A percentile compares a stretch with the other conserved stretches of the same genome.
Conservation (phyloP, 495 filamentous ascomycete genomes). For the Penicillium fimorum region DNA sequence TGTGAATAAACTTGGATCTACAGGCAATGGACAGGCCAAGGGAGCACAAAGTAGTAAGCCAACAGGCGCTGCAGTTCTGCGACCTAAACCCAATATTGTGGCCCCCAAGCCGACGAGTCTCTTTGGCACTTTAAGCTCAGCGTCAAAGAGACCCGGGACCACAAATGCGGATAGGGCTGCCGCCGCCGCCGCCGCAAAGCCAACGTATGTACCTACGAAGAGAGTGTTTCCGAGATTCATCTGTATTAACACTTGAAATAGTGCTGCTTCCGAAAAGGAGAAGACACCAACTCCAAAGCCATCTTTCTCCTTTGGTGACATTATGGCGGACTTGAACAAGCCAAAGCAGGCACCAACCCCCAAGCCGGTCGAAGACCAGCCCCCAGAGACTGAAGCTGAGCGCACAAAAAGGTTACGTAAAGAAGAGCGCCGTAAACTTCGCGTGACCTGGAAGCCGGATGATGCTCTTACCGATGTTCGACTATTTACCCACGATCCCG, state of each 20-base stretch:
- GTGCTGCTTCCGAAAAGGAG: constrained; percentile 40
- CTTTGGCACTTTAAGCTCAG: constrained; percentile 58
- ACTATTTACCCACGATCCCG: constrained; percentile 74
- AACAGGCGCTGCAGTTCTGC: constrained; percentile 30
- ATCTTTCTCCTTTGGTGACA: constrained; percentile 53
- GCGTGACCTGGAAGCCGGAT: constrained; percentile 71
- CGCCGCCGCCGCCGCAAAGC: constrained; percentile 46
- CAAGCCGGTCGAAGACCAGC: constrained; percentile 51
- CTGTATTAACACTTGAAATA: constrained; percentile 23
- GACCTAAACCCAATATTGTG: constrained; percentile 49
- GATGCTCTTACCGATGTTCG: constrained; percentile 68
- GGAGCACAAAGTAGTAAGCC: constrained; percentile 33
- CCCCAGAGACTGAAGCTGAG: constrained; percentile 75
- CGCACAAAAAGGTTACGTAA: constrained; percentile 71
- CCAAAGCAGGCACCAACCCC: constrained; percentile 56
- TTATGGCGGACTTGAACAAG: constrained; percentile 66
- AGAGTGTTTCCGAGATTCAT: background rate
- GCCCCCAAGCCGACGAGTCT: constrained; percentile 57
- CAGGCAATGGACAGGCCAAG: constrained; percentile 28
- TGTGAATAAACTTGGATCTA: constrained; percentile 22
- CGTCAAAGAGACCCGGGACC: constrained; percentile 60
- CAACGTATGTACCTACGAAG: constrained; percentile 32
- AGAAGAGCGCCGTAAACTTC: constrained; percentile 69
- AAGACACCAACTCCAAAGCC: constrained; percentile 43
- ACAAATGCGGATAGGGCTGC: constrained; percentile 54